phyloP scores from a whole-genome alignment of 345 rosid species.

The Gossypium rotundifolium region DNA sequence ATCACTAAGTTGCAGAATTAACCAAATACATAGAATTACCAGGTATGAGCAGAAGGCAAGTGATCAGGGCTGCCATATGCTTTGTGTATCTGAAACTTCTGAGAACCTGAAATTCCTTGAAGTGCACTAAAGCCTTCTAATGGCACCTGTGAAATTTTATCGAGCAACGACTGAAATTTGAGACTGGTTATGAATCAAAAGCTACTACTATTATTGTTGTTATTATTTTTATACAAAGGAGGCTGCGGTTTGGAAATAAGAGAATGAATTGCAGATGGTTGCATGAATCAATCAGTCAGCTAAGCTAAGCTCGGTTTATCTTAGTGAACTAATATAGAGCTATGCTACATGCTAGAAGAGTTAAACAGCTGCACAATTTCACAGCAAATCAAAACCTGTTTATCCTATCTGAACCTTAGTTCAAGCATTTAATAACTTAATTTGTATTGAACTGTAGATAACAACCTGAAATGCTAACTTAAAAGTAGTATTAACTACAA shows the following conservation, averaged over 20 bases:
- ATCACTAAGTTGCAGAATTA: not conserved
- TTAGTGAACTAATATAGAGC: not conserved
- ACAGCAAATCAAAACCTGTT: not conserved
- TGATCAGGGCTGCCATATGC: slow-evolving; percentile 92
- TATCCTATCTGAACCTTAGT: not conserved
- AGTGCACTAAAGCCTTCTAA: slow-evolving; percentile 94
- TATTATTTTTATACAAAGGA: not conserved
- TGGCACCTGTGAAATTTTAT: slow-evolving; percentile 54
- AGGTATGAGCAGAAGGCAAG: slow-evolving; percentile 96
- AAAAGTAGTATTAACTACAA: not conserved
- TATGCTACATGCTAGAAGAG: not conserved
- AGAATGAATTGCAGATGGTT: no score
- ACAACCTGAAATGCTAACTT: not conserved
- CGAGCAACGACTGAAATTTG: not conserved
- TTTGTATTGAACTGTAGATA: not conserved
- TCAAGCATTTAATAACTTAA: not conserved
- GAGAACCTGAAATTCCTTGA: slow-evolving; percentile 93
- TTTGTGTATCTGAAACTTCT: slow-evolving; percentile 96
- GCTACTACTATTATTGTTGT: not conserved
- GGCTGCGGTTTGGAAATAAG: not conserved
- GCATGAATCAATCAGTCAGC: no score
- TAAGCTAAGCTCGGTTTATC: no score
- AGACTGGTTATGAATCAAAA: not conserved
- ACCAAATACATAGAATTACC: slow-evolving; percentile 34
- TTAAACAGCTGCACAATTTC: not conserved